phyloP scores from a whole-genome alignment of 306 rosid species.

The Corylus americana region DNA sequence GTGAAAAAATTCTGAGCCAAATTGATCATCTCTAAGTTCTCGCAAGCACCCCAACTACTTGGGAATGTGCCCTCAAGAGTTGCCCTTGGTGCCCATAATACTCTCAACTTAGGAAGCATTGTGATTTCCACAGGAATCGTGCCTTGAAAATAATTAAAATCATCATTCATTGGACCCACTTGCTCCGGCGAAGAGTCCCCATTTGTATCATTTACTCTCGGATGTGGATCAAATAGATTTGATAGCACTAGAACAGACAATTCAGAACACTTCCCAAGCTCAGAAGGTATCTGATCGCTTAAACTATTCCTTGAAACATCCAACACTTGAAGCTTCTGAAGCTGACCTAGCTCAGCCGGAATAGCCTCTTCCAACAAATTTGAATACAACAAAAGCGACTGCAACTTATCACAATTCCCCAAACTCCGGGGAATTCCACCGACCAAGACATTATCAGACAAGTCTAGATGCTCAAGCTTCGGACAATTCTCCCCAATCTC shows the following conservation, averaged over 20 bases:
- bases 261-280: constrained; percentile 68
- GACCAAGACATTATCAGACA: constrained; percentile 68
- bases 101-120: constrained; percentile 63
- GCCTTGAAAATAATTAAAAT: constrained; percentile 75
- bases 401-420: constrained; percentile 67
- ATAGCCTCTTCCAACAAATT: constrained; percentile 67
- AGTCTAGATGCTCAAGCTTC: constrained; percentile 82
- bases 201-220: constrained; percentile 27
- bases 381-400: constrained; percentile 65
- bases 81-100: constrained; percentile 88
- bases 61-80: constrained; percentile 65
- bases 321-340: constrained; percentile 59
- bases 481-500: constrained; percentile 73
- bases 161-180: constrained; percentile 42
- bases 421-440: constrained; percentile 56
- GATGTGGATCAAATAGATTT: constrained; percentile 54
- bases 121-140: constrained; percentile 59
- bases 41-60: constrained; percentile 65
- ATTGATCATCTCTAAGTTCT: constrained; percentile 70
- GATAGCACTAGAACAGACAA: constrained; percentile 78
- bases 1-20: constrained; percentile 65
- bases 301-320: constrained; percentile 90
- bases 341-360: constrained; percentile 66
- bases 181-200: constrained; percentile 41
- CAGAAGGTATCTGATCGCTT: constrained; percentile 55